A percentile compares a stretch with the other conserved stretches of the same genome.
These are phyloP conservation scores for Aspergillus pseudoviridinutans DNA, from an alignment of 2,329 filamentous ascomycete genomes.

Conservation along the genomic window DNA sequence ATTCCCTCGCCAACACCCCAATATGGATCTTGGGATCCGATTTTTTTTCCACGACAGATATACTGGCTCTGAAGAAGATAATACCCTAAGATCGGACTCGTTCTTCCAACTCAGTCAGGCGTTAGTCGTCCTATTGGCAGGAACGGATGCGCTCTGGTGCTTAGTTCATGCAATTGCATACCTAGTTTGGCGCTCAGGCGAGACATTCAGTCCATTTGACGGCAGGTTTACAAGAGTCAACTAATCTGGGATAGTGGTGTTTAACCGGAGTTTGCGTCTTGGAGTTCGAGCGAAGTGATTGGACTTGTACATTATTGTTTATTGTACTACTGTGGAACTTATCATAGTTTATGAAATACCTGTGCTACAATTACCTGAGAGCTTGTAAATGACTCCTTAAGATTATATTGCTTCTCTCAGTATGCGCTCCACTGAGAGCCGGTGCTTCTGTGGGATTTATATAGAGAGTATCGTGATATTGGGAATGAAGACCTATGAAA, in stretches of 20 bases:
- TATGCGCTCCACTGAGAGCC: background rate
- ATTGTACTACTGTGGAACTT: background rate
- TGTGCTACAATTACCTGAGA: background rate
- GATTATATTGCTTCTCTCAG: background rate
- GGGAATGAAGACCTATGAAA: background rate
- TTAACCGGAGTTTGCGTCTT: background rate
- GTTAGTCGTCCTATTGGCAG: background rate
- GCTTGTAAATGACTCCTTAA: background rate
- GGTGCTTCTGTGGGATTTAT: background rate
- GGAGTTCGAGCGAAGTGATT: background rate
- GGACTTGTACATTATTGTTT: background rate
- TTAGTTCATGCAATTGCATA: conserved; percentile 3
- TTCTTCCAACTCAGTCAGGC: background rate
- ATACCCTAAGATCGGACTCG: background rate
- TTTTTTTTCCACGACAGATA: background rate
- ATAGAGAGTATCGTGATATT: background rate
- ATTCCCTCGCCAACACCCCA: no score
- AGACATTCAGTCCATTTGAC: conserved; percentile 1
- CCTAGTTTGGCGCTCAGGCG: conserved; percentile 4
- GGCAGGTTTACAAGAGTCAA: conserved; percentile 6
- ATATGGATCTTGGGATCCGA: background rate
- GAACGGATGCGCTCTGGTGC: background rate
- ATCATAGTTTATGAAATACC: background rate
- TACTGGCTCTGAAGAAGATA: background rate
- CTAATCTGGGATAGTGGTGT: conserved; percentile 5